Evolutionary conservation across 129 eudicot genomes (phyloP).

Genomic region (Artemisia tridentata): DNA sequence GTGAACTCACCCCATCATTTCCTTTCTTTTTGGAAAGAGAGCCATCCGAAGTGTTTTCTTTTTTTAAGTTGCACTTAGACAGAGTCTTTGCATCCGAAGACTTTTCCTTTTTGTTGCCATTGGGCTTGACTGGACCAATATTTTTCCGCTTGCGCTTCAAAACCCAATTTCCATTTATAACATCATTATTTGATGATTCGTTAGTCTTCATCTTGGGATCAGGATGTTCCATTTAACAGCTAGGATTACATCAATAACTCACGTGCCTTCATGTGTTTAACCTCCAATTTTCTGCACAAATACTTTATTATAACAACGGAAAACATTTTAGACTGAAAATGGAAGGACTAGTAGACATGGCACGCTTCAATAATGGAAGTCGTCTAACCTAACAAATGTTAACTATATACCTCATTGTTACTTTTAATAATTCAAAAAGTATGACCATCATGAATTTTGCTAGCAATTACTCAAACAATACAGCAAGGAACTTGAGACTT

Average conservation of each 20-base stretch:
- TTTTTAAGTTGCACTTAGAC: constrained; percentile 31
- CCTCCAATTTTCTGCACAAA: constrained; percentile 25
- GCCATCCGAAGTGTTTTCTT: constrained; percentile 33
- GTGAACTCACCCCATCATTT: constrained; percentile 67
- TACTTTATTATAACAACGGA: not conserved
- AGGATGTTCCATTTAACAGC: constrained; percentile 14
- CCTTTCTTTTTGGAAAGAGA: constrained; percentile 68
- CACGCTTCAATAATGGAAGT: constrained; percentile 1
- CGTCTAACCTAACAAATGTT: not conserved
- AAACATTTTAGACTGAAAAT: constrained; percentile 3
- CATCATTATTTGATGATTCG: constrained; percentile 40
- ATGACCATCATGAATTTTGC: not conserved
- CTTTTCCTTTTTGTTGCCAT: constrained; percentile 40
- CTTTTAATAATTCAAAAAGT: not conserved
- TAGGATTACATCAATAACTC: not conserved
- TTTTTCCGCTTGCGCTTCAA: constrained; percentile 76
- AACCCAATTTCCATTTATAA: constrained; percentile 74
- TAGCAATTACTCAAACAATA: constrained; percentile 4
- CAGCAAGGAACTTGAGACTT: not conserved
- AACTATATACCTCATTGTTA: not conserved
- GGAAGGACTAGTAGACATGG: constrained; percentile 10
- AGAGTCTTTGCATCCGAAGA: constrained; percentile 35
- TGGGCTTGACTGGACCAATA: constrained; percentile 48
- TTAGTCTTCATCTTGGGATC: constrained; percentile 62
- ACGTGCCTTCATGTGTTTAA: constrained; percentile 19